Conservation (phyloP, 1,139 yeast genomes). For the Trichomonascaceae sp. region DNA sequence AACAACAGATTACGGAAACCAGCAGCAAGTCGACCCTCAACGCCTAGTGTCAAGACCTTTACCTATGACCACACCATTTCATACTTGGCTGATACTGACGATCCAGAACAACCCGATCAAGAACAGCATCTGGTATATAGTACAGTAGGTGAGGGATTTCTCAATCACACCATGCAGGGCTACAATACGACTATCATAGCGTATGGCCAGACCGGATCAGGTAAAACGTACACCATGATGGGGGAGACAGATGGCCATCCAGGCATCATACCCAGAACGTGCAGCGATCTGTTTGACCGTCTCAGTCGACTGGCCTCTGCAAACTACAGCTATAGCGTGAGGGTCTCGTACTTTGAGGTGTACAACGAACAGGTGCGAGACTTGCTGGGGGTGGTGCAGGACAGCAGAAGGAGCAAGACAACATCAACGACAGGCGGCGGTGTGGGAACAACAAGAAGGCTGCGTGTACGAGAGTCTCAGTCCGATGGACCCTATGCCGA, state of each 20-base stretch:
- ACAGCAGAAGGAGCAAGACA: conserved; percentile 6
- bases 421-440: conserved; percentile 2
- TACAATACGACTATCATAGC: conserved; percentile 66
- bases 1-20: no score
- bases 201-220: conserved; percentile 66
- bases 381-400: conserved; percentile 24
- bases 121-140: no score
- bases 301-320: conserved; percentile 29
- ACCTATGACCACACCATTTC: no score
- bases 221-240: conserved; percentile 68
- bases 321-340: conserved; percentile 39
- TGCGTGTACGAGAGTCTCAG: conserved; percentile 49
- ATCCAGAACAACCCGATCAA: no score
- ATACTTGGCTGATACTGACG: no score
- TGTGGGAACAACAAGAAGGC: conserved; percentile 16
- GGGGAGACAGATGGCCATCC: conserved; percentile 15
- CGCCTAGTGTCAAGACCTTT: no score
- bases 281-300: conserved; percentile 39
- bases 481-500: conserved; percentile 60
- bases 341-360: conserved; percentile 53
- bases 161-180: conserved; percentile 55
- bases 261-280: conserved; percentile 50
- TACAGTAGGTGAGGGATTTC: conserved; percentile 41
- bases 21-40: no score
- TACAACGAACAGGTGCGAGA: conserved; percentile 63